These are phyloP conservation scores for Noccaea bulbosa DNA, from an alignment of 345 rosid genomes.

Conservation along the genomic window DNA sequence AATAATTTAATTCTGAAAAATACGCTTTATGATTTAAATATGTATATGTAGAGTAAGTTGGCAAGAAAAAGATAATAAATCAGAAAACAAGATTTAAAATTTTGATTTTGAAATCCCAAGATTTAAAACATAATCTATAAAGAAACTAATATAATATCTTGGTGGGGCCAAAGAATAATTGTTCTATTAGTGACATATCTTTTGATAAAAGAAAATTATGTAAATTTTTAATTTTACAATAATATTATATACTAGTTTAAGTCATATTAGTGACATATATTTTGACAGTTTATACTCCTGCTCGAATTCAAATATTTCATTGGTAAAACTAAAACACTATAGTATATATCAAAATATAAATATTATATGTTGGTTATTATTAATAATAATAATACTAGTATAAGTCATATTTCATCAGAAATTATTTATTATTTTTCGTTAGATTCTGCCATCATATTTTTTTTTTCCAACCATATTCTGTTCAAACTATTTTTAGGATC, in stretches of 20 bases:
- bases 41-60: neutral
- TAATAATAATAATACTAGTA: too few species aligned
- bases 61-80: neutral
- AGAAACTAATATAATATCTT: slow-evolving; percentile 13
- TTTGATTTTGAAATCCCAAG: slow-evolving; percentile 4
- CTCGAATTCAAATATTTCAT: neutral
- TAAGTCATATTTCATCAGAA: too few species aligned
- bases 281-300: neutral
- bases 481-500: too few species aligned
- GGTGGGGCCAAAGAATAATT: slow-evolving; percentile 10
- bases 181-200: neutral
- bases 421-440: too few species aligned
- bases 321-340: neutral
- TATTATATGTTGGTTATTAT: too few species aligned
- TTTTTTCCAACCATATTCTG: too few species aligned
- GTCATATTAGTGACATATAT: neutral
- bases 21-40: neutral
- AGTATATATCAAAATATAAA: too few species aligned
- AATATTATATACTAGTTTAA: too few species aligned
- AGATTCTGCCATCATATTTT: too few species aligned
- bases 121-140: slow-evolving; percentile 19
- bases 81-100: too few species aligned
- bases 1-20: neutral
- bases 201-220: too few species aligned
- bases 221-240: too few species aligned